Percentiles rank a stretch among this genome's conserved stretches.
phyloP scores from a whole-genome alignment of 2,329 filamentous ascomycete species.

The Albifimbria verrucaria region DNA sequence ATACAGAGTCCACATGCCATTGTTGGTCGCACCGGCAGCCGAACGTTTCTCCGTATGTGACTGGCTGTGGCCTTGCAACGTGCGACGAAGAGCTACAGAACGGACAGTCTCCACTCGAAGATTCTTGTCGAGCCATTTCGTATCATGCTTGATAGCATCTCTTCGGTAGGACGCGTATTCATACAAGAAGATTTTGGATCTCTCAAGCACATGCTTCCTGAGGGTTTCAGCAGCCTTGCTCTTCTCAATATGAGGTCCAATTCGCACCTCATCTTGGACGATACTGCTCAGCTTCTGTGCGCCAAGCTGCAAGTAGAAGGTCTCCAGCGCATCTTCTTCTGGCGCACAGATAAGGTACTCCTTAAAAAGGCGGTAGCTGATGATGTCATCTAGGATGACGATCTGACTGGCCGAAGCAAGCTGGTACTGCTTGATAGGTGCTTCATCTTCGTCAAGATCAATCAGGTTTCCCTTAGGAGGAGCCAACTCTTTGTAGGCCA shows the following conservation, averaged over 20 bases:
- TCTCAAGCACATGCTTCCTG: conserved; percentile 79
- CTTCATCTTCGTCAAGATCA: conserved; percentile 57
- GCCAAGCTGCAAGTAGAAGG: conserved; percentile 80
- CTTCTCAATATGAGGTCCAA: conserved; percentile 64
- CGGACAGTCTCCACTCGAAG: conserved; percentile 74
- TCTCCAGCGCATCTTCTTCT: conserved; percentile 82
- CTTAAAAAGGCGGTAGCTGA: conserved; percentile 85
- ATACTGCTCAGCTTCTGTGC: conserved; percentile 71
- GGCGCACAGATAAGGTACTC: conserved; percentile 80
- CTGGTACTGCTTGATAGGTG: conserved; percentile 72
- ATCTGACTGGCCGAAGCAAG: conserved; percentile 70
- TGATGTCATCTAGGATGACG: conserved; percentile 82
- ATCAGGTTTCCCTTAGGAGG: conserved; percentile 42
- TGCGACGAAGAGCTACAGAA: conserved; percentile 72
- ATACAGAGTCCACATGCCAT: conserved; percentile 64
- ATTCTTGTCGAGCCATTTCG: conserved; percentile 86
- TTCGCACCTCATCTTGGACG: conserved; percentile 73
- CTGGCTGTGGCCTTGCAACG: conserved; percentile 67
- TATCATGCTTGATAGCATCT: conserved; percentile 80
- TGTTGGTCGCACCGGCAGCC: conserved; percentile 59
- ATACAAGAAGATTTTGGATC: conserved; percentile 85
- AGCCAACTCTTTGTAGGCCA: conserved; percentile 76
- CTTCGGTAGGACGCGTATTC: conserved; percentile 66
- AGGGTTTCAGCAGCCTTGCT: conserved; percentile 67
- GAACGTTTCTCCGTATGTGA: conserved; percentile 72